Evolutionary conservation across 345 rosid species (phyloP), one percentile per base, ranked within the genome.

Genomic region (Dimocarpus longan): DNA sequence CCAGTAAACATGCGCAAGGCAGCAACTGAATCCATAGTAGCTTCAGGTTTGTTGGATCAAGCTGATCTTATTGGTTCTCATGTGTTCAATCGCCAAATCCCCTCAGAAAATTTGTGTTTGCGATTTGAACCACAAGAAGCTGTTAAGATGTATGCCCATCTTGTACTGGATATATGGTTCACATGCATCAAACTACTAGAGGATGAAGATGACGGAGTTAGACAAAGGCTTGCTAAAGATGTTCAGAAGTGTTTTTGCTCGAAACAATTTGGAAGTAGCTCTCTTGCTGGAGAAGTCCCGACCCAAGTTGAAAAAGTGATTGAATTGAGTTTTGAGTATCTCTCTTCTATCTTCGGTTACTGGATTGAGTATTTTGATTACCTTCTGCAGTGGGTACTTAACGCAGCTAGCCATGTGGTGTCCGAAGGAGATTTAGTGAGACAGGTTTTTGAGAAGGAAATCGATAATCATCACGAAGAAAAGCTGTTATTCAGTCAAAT

Each of bases 381-480:
- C 86, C 96, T 95, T 84, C 71, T 84, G 24, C 87, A 67, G 70
- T 92, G 92, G 93, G 91, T 90, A 42, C 82, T 78, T 24, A 81
- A 85, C 76, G 82, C 88, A 9, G 93, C 89, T 42, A 88, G 79
- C 82, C 83, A 82, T 79, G 86, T 75, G 50, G 84, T 83, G 22
- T 76, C 88, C 6, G 79, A 86, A 46, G 87, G 86, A 70, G 96
- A 95, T 85, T 84, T 93, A 46, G 95, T 95, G 80, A 88, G 97
- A 79, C 90, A 84, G 76, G 98, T 95, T 76, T 95, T 95, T 50
- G 99, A 95, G 90, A 95, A 90, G 87, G 99, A 95, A 80, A 90
- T 93, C 5, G 97, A 95, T 82, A 95, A 95, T 76, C 98, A 92
- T 77, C 97, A 93, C 7, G 96, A 95, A 84, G 99, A 95, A 83